Conservation (phyloP, 805 yeast genomes). For the Lachancea thermotolerans region DNA sequence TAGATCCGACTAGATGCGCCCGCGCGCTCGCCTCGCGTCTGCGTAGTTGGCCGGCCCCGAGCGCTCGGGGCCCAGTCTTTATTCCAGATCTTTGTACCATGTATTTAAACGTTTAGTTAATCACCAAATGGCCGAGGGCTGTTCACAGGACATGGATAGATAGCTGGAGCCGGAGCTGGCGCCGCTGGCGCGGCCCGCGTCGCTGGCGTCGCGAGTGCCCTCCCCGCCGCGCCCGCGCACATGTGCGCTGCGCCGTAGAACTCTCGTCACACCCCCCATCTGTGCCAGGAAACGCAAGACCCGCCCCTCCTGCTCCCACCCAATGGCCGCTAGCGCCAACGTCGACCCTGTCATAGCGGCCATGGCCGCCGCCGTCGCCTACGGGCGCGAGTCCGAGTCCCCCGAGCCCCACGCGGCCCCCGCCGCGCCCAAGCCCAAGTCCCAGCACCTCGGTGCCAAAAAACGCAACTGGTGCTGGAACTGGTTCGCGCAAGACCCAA, state of each 20-base stretch:
- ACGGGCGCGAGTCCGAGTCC: not conserved
- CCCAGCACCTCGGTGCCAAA: slow-evolving; percentile 46
- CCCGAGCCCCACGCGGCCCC: not conserved
- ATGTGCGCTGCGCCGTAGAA: too few relatives aligned
- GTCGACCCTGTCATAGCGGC: slow-evolving; percentile 6
- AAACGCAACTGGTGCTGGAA: slow-evolving; percentile 60
- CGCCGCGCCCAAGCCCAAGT: not conserved
- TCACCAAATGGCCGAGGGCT: slow-evolving; percentile 4
- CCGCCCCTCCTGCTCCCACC: too few relatives aligned
- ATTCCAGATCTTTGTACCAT: slow-evolving; percentile 10
- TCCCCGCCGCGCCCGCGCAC: not conserved
- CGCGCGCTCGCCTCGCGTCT: not conserved
- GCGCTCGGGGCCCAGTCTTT: slow-evolving; percentile 3
- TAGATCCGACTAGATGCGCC: slow-evolving; percentile 38
- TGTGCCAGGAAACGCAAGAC: too few relatives aligned
- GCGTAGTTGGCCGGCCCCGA: not conserved
- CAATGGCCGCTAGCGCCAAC: slow-evolving; percentile 1
- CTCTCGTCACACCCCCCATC: too few relatives aligned
- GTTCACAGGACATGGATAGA: slow-evolving; percentile 2
- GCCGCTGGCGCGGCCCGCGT: not conserved
- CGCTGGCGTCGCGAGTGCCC: too few relatives aligned
- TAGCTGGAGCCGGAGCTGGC: too few relatives aligned
- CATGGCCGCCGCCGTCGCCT: slow-evolving; percentile 7
- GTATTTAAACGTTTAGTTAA: slow-evolving; percentile 9
- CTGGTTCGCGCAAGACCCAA: slow-evolving; percentile 49